Conservation (phyloP, 176 grass and related monocot genomes). For the Eremochloa ophiuroides region DNA sequence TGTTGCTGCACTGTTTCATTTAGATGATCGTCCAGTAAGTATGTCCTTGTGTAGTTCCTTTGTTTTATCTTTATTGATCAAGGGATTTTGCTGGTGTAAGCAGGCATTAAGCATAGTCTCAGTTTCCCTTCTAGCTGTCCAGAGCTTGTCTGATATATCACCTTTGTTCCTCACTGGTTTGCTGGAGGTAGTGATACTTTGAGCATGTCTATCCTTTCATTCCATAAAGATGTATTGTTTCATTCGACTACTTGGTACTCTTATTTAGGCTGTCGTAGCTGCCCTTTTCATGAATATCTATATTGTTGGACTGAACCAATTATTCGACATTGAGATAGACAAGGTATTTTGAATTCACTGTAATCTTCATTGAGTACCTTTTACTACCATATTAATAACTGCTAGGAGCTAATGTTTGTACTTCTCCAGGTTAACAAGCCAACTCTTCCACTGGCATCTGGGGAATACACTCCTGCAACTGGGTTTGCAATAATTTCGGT, state of each 20-base stretch:
- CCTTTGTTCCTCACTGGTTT: conserved; percentile 83
- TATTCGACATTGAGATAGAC: conserved; percentile 96
- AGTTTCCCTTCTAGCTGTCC: conserved; percentile 82
- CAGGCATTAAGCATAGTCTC: conserved; percentile 98
- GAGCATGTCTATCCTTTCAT: conserved; percentile 15
- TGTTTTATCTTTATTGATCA: conserved; percentile 10
- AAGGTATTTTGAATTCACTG: conserved; percentile 49
- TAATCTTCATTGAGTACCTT: neutral
- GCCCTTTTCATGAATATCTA: conserved; percentile 99
- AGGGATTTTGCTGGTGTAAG: conserved; percentile 30
- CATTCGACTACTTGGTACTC: conserved; percentile 8
- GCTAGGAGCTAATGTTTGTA: conserved; percentile 18
- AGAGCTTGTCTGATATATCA: conserved; percentile 73
- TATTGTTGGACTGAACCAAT: conserved; percentile 96
- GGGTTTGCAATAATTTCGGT: conserved; percentile 67
- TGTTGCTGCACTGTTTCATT: conserved; percentile 19
- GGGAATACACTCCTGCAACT: conserved; percentile 79
- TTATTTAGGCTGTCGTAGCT: conserved; percentile 60
- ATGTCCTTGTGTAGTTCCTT: neutral
- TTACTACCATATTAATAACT: conserved; percentile 6
- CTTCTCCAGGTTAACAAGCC: conserved; percentile 85
- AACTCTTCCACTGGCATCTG: conserved; percentile 89
- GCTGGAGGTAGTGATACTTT: conserved; percentile 70
- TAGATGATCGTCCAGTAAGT: neutral
- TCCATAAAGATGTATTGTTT: conserved; percentile 4